Evolutionary conservation across 495 filamentous ascomycete genomes (phyloP), one percentile per base, ranked within the genome.

Genomic region (Cercophora newfieldiana): DNA sequence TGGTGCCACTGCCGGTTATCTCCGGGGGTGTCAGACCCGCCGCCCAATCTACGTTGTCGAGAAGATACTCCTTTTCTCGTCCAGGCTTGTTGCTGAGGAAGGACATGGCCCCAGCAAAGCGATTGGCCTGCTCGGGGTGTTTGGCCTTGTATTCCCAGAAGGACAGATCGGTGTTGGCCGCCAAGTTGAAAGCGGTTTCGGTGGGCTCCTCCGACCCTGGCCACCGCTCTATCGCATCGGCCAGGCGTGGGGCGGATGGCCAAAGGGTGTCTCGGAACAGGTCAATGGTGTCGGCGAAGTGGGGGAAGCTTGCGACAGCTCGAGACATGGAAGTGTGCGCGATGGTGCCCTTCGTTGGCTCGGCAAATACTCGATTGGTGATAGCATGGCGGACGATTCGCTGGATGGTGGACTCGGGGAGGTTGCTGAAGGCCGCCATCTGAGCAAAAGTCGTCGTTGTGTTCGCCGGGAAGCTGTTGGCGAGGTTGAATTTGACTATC

Each of bases 161-260:
- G 24, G 47, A 18, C 25, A 26, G 24, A 12, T 31, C 29, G 1
- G 12, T n/a, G 26, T 50, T 12, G 26, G 44, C n/a, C 16, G 44
- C 26, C 1, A 59, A 48, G n/a, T 55, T 64, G 22, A 28, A 64
- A 12, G 19, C 66, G 28, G 66, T 60, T 19, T 68, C 55, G 22
- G 47, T 68, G 0, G 66, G 66, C n/a, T 64, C 55, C n/a, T 55
- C 31, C 7, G 66, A 68, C 0, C 54, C 61, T 1, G 60, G 60
- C 26, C 48, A 68, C 16, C 55, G 29, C 30, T 59, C 31, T 30
- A 68, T 26, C 24, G 48, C 48, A 3, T 54, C 21, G 28, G n/a
- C 18, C 1, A 48, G 48, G 2, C 28, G 61, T 2, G 26, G 25
- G 2, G 61, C 49, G 7, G 48, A 18, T 16, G 26, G 18, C 49